These are phyloP conservation scores for Eleusine coracana DNA, from an alignment of 176 grass and related monocot genomes.

Conservation along the genomic window DNA sequence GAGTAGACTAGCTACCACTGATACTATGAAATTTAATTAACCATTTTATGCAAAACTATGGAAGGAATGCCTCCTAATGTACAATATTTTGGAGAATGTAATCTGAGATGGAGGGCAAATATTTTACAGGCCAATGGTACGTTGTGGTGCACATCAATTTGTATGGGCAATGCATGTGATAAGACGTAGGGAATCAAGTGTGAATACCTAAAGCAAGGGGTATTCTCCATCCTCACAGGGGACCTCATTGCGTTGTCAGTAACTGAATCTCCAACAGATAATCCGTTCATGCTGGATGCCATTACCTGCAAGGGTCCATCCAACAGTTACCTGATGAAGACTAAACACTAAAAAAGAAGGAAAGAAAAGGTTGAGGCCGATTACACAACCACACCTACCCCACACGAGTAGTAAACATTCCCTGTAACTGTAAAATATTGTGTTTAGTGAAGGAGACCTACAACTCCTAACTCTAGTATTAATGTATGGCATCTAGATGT, in stretches of 20 bases:
- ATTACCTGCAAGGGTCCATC: constrained; percentile 58
- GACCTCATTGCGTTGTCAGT: constrained; percentile 56
- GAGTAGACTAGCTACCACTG: background rate
- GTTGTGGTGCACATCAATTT: background rate
- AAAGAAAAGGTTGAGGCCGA: background rate
- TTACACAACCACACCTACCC: background rate
- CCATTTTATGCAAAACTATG: background rate
- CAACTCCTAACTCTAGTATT: background rate
- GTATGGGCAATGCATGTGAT: background rate
- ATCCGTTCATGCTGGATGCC: constrained; percentile 75
- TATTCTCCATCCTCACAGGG: constrained; percentile 51
- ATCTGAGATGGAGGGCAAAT: background rate
- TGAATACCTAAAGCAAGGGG: constrained; percentile 55
- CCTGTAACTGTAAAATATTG: background rate
- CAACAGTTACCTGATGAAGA: constrained; percentile 1
- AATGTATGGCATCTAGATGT: background rate
- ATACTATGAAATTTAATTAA: background rate
- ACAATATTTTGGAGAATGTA: background rate
- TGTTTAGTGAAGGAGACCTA: background rate
- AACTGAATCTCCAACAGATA: constrained; percentile 70
- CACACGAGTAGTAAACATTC: background rate
- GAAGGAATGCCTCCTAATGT: background rate
- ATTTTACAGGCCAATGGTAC: background rate
- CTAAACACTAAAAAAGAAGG: background rate
- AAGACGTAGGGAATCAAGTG: background rate